Base-by-base conservation (phyloP, 192 early-diverging fungal species). In the Coemansia pectinata region DNA sequence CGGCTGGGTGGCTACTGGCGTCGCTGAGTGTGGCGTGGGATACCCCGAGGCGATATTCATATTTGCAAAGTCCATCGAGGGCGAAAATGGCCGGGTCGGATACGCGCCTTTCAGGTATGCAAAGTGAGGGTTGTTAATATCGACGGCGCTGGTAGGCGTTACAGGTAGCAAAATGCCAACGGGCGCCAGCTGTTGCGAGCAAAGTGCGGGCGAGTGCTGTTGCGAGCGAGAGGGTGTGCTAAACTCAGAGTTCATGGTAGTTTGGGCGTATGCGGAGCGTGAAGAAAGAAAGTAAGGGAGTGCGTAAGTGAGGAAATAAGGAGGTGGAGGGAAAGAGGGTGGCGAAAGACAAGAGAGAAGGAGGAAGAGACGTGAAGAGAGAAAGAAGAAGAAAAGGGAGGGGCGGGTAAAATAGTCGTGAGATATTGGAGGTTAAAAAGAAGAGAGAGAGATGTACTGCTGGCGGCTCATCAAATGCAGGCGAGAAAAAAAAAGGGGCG, bases 21-120 rank as follows among this genome's bases (percentile, higher is more conserved):
- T 78, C 12, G 71, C 70, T 61, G 76, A 69, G 73, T 69, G 73
- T 60, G 81, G 81, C 23, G 76, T 83, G 17, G 63, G 76, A 55
- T 76, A 78, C 44, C 81, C 81, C 55, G 81, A 69, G 33, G 81
- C 73, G 41, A 83, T 75, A 73, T 75, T 78, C 81, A 83, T 83
- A 63, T 50, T 59, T 31, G 81, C 81, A 78, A 83, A 83, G 76
- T 78, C 76, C 63, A 78, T 62, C 34, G 81, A 74, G 33, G 81
- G 81, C 73, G 81, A 83, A 52, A 72, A 83, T 31, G 81, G 72
- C 63, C 81, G 69, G 19, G 65, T 48, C 29, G 67, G 66, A 45
- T 72, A 83, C 9, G 66, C 67, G 73, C 57, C 67, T 66, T 83
- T 83, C 44, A 83, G 64, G 33, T 78, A 77, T 47, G 76, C 81